A percentile compares a stretch with the other conserved stretches of the same genome.
These are phyloP conservation scores for Diaporthe citriasiana DNA, from an alignment of 2,329 filamentous ascomycete genomes.

Conservation along the genomic window DNA sequence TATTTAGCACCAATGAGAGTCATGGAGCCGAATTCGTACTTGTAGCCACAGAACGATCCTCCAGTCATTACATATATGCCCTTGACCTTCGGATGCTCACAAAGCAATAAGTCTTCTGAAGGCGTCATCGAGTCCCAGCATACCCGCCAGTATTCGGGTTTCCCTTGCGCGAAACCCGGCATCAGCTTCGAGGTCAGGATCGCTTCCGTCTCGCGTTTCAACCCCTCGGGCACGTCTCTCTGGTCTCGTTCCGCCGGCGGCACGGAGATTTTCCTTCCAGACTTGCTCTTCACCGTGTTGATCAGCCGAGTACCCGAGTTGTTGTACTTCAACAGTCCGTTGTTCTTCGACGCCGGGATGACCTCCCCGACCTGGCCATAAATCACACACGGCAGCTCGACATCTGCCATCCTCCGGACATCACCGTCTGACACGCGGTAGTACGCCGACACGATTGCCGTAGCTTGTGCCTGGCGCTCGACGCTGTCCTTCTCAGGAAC, in stretches of 20 bases:
- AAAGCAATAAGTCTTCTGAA: slow-evolving; percentile 32
- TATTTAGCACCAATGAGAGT: not conserved
- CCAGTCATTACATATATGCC: slow-evolving; percentile 25
- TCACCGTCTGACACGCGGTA: slow-evolving; percentile 2
- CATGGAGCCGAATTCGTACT: not conserved
- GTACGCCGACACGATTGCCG: slow-evolving; percentile 33
- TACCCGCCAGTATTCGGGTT: slow-evolving; percentile 33
- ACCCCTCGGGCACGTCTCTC: not conserved
- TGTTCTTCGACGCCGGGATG: slow-evolving; percentile 14
- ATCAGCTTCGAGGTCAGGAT: slow-evolving; percentile 32
- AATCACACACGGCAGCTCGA: slow-evolving; percentile 31
- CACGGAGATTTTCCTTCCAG: slow-evolving; percentile 17
- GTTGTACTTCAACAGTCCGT: slow-evolving; percentile 35
- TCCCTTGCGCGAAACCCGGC: not conserved
- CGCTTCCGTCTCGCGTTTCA: slow-evolving; percentile 11
- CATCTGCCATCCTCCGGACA: not conserved
- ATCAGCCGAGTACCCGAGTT: slow-evolving; percentile 16
- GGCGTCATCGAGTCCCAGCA: slow-evolving; percentile 36
- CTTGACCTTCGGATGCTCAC: slow-evolving; percentile 27
- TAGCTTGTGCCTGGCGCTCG: slow-evolving; percentile 33
- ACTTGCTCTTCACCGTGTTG: slow-evolving; percentile 1
- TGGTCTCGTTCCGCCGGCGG: not conserved
- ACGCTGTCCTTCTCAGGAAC: slow-evolving; percentile 24
- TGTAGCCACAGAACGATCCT: slow-evolving; percentile 34
- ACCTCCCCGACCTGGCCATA: slow-evolving; percentile 25